Base-by-base conservation (phyloP, 768 basidiomycete species). In the Podaxis pistillaris region DNA sequence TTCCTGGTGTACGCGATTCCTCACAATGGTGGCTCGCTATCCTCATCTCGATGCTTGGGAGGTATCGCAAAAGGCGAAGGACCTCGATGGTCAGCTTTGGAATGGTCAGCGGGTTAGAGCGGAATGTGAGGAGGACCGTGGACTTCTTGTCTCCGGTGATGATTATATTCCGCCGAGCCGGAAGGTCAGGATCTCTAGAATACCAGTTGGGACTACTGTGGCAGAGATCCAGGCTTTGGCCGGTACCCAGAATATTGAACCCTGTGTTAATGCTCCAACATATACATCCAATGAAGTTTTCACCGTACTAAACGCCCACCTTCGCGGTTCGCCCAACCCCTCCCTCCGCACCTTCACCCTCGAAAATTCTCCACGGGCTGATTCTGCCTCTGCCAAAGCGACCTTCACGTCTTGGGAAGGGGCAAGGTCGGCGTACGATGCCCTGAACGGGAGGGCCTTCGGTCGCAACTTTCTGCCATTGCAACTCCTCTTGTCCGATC, bases 321-420 rank as follows among this genome's bases (percentile, higher is more conserved):
- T 62, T 28, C 50, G 56, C 47, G 8, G 28, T 36, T 17, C 38
- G 24, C 47, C 58, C 26, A 46, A 26, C 28, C 46, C 63, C 49
- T 30, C 54, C 7, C 51, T 60, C 17, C 33, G 55, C 30, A 57
- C 51, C 50, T 40, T 62, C 17, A 56, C 54, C 56, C 66, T 50
- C 41, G 38, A 56, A 3, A 62, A 62, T 26, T 11, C 41, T 2
- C 49, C 17, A 37, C 40, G 55, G 28, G 40, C 55, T 40, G 7
- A 46, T 30, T 26, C 19, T 24, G 30, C 62, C 9, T 68, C 66
- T 33, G 72, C 79, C 0, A 80, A 76, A 54, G 81, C 78, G 4
- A 76, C 76, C 26, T 89, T 87, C 66, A 66, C 75, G 8, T 74
- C 76, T 13, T 81, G 81, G 78, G 82, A 84, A 22, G 76, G 74